phyloP scores from a whole-genome alignment of 73 alveolate species.

The Halteria grandinella region DNA sequence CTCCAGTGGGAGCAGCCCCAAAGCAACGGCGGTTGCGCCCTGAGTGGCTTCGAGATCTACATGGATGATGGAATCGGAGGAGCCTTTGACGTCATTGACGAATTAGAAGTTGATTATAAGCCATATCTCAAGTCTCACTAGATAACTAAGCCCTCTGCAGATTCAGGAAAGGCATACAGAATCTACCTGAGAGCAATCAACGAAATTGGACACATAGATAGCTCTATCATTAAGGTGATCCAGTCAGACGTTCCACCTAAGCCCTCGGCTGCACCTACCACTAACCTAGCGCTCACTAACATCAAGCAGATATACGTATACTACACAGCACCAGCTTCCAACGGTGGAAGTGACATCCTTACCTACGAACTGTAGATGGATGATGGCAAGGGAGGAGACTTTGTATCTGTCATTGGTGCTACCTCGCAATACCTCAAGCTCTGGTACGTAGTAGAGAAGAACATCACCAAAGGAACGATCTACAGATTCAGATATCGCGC shows the following conservation, averaged over 20 bases:
- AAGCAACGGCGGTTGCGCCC: conserved; percentile 76
- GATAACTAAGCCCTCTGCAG: neutral
- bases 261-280: conserved; percentile 46
- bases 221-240: conserved; percentile 39
- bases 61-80: conserved; percentile 67
- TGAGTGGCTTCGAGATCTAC: conserved; percentile 58
- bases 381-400: conserved; percentile 67
- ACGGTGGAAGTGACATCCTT: conserved; percentile 61
- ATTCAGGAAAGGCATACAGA: conserved; percentile 51
- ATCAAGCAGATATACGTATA: conserved; percentile 31
- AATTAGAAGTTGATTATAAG: conserved; percentile 15
- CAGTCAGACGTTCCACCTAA: conserved; percentile 59
- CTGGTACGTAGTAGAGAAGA: neutral
- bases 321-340: conserved; percentile 29
- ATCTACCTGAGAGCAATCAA: conserved; percentile 20
- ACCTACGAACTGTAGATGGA: conserved; percentile 51
- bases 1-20: conserved; percentile 71
- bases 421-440: conserved; percentile 27
- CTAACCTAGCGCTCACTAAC: neutral
- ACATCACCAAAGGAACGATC: conserved; percentile 31
- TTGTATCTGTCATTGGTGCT: conserved; percentile 21
- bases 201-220: conserved; percentile 31
- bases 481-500: conserved; percentile 57
- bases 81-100: neutral
- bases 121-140: conserved; percentile 61